Conservation (phyloP, 2,329 filamentous ascomycete species). For the Aspergillus carbonarius region DNA sequence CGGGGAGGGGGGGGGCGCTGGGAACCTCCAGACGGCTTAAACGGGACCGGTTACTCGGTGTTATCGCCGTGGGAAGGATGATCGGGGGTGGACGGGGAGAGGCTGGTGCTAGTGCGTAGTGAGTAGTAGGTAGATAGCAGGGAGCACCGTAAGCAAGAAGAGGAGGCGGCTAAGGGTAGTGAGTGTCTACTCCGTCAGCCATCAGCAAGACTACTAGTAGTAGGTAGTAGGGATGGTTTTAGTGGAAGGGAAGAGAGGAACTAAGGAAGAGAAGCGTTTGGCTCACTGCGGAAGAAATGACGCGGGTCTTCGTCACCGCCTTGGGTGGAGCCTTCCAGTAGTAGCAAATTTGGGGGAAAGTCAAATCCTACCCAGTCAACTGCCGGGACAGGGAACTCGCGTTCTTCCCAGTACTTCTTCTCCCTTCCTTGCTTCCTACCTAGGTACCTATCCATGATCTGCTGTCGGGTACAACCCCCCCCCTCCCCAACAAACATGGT, state of each 20-base stretch:
- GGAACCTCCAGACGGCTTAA: neutral
- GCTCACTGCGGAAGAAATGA: constrained; percentile 18
- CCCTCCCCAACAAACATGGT: neutral
- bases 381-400: too few species aligned
- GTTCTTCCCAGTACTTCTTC: too few species aligned
- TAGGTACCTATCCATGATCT: too few species aligned
- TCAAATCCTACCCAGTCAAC: neutral
- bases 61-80: constrained; percentile 9
- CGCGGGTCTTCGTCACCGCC: constrained; percentile 26
- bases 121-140: neutral
- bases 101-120: neutral
- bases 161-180: too few species aligned
- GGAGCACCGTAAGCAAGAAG: neutral
- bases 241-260: neutral
- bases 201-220: neutral
- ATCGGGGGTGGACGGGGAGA: neutral
- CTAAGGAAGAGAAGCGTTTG: constrained; percentile 10
- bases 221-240: constrained; percentile 4
- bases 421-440: too few species aligned
- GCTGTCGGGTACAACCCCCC: too few species aligned
- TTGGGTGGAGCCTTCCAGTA: constrained; percentile 7
- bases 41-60: neutral
- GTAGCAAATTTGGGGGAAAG: constrained; percentile 1
- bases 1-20: constrained; percentile 7
- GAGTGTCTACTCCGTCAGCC: neutral